Base-by-base conservation (phyloP, 176 grass and related monocot genomes). In the Oryza punctata region DNA sequence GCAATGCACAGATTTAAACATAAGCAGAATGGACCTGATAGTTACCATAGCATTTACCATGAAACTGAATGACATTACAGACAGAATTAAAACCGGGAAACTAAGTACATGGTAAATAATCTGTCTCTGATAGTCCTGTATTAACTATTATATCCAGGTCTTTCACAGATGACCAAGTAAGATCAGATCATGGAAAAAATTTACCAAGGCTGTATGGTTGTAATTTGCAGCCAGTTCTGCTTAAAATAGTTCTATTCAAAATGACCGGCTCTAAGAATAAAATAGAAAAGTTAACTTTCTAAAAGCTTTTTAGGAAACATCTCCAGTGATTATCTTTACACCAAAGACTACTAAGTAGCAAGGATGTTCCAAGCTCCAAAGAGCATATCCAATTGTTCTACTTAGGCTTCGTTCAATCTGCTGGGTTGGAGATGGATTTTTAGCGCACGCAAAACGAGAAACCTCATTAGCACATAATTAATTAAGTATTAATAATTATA, bases 121-220 rank as follows among this genome's bases (percentile, higher is more conserved):
- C 29, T 10, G 2, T 41, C 40, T 41, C 40, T 69, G 23, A 37
- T 2, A 60, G 79, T 43, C 24, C 33, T 29, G 27, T 12, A 29
- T 25, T 28, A 60, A 29, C 5, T 72, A 63, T 3, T 18, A 41
- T 13, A 18, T 3, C 49, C 49, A 5, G 52, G 9, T 61, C 37
- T 52, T 69, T 38, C n/a, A 63, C 8, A 69, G 26, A 72, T 63
- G 40, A 67, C 61, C 46, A 65, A 50, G 77, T 65, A 83, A 32
- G 2, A 54, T 5, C 14, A 67, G 24, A 67, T 10, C 65, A 25
- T 59, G 11, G 23, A 73, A 12, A 16, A 3, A 0, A 78, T 54
- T 73, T 13, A 30, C 45, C 6, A 65, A 78, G 75, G 45, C 3
- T 50, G 67, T 12, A 19, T 54, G 15, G 2, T 29, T 50, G 25